Evolutionary conservation across 345 rosid species (phyloP), one percentile per base, ranked within the genome.

Genomic region (Gynandropsis gynandra): DNA sequence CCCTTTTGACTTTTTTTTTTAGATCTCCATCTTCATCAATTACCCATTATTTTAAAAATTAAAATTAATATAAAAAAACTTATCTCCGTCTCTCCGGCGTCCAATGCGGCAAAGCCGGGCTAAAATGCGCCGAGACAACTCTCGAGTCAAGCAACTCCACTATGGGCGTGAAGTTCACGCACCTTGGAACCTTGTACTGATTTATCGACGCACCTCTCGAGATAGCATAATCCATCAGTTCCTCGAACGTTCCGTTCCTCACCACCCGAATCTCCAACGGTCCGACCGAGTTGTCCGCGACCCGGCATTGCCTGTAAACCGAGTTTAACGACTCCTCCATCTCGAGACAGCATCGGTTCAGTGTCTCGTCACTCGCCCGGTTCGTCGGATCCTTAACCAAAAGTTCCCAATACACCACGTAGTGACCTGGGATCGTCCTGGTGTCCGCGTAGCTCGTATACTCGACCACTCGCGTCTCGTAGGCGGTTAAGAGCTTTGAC

Each of bases 321-420:
- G 98, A 72, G 77, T 87, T 87, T n/a, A 92, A 62, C 1, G 87
- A 77, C 58, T 82, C 89, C 66, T 92, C 98, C 96, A 92, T 92
- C 27, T 77, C 80, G 9, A 87, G 49, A 51, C 96, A 92, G 47
- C 98, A 92, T 39, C 66, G 70, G 16, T 47, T 44, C 61, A 92
- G 42, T 8, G 61, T 76, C 16, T 77, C 80, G 1, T 62, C 59
- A 1, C 53, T 64, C 0, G 95, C 95, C 13, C 78, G 58, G 65
- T 64, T 68, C 0, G 58, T 45, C 0, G 65, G 58, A 9, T 83
- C 89, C 53, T 79, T 87, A 1, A 66, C 72, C 0, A 79, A 65
- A 31, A 90, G 52, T 35, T 90, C 98, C 92, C 95, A 90, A 38
- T 82, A 90, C 33, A 90, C 74, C 10, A 90, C 93, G 49, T 90